Conservation (phyloP, 1,139 yeast genomes). For the Trichomonascaceae sp. region DNA sequence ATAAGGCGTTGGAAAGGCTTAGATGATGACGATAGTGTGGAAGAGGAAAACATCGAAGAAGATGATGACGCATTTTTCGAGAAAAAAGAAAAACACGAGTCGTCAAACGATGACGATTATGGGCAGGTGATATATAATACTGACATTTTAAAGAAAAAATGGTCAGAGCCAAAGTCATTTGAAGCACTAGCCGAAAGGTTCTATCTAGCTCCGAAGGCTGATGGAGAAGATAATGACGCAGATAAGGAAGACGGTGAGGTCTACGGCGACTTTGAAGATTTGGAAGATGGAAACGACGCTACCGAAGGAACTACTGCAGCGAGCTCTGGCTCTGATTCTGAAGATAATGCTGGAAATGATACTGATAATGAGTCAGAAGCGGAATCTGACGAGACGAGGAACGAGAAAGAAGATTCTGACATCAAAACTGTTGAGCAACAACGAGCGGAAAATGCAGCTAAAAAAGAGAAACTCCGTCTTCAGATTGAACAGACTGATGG, state of each 20-base stretch:
- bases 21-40: constrained; percentile 38
- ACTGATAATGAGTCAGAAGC: constrained; percentile 31
- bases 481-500: constrained; percentile 82
- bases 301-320: constrained; percentile 32
- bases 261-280: constrained; percentile 76
- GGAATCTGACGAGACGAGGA: constrained; percentile 39
- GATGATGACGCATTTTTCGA: constrained; percentile 60
- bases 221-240: constrained; percentile 26
- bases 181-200: constrained; percentile 51
- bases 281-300: constrained; percentile 44
- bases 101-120: constrained; percentile 30
- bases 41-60: constrained; percentile 42
- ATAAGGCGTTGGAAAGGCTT: constrained; percentile 68
- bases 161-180: constrained; percentile 46
- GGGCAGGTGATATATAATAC: constrained; percentile 20
- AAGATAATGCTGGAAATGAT: constrained; percentile 47
- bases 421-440: constrained; percentile 41
- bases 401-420: constrained; percentile 31
- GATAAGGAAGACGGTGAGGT: constrained; percentile 45
- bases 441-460: constrained; percentile 76
- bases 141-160: constrained; percentile 36
- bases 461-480: constrained; percentile 78
- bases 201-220: constrained; percentile 56
- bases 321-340: constrained; percentile 43
- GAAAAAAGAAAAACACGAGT: constrained; percentile 38